Evolutionary conservation across 2,329 filamentous ascomycete species (phyloP).

Genomic region (Fonsecaea monophora): DNA sequence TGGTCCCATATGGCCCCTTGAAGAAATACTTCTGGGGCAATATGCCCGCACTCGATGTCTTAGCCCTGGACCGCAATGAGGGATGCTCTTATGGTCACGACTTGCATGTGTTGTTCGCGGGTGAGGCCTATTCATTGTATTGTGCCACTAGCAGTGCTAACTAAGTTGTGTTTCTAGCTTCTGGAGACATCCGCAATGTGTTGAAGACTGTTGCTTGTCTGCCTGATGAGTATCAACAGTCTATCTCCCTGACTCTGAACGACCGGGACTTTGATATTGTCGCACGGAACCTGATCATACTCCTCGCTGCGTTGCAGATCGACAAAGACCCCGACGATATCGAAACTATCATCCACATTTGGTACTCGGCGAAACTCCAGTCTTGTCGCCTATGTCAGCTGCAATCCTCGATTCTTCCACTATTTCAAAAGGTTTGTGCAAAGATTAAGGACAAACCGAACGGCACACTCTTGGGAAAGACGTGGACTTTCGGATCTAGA

Average conservation of each 20-base stretch:
- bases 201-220: background rate
- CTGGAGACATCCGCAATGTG: conserved; percentile 2
- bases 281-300: background rate
- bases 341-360: background rate
- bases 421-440: background rate
- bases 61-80: background rate
- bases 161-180: background rate
- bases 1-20: background rate
- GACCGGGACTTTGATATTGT: background rate
- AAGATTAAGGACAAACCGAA: background rate
- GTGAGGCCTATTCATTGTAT: background rate
- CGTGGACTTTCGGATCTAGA: background rate
- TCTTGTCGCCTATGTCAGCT: background rate
- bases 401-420: background rate
- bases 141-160: background rate
- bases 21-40: conserved; percentile 10
- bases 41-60: conserved; percentile 1
- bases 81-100: background rate
- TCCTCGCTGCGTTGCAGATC: background rate
- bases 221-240: background rate
- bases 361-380: background rate
- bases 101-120: background rate
- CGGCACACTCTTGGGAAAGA: background rate
- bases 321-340: background rate
- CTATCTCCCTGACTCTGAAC: background rate